phyloP scores from a whole-genome alignment of 2,329 filamentous ascomycete genomes.

The Lomentospora prolificans region DNA sequence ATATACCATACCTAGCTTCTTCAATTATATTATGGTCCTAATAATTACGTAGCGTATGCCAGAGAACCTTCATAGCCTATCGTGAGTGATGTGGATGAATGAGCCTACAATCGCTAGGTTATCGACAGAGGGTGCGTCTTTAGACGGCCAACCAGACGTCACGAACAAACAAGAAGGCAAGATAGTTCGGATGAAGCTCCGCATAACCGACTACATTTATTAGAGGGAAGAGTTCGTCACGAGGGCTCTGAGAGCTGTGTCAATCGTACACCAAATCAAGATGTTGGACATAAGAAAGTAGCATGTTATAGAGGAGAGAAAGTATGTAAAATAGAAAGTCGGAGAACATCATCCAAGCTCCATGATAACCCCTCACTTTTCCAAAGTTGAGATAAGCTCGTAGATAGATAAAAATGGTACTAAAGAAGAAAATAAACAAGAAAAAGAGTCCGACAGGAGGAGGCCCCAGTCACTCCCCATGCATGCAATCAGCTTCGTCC shows the following conservation, averaged over 20 bases:
- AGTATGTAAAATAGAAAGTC: constrained; percentile 3
- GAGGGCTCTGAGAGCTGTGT: not conserved
- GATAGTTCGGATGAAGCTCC: no score
- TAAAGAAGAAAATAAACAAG: not conserved
- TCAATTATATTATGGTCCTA: no score
- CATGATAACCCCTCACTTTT: not conserved
- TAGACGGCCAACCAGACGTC: no score
- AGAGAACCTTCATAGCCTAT: no score
- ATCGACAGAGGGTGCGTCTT: no score
- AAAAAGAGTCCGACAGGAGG: not conserved
- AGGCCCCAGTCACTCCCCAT: not conserved
- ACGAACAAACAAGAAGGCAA: no score
- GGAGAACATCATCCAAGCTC: not conserved
- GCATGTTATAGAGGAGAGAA: not conserved
- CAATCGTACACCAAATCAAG: not conserved
- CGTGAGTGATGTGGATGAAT: no score
- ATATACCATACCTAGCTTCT: no score
- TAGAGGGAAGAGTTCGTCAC: not conserved
- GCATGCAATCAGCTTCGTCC: not conserved
- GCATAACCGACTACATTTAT: not conserved
- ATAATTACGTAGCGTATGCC: no score
- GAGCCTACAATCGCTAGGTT: no score
- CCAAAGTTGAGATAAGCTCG: not conserved
- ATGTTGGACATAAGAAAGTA: not conserved
- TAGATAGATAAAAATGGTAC: not conserved